phyloP scores from a whole-genome alignment of 345 rosid genomes.

The Camelina laxa region DNA sequence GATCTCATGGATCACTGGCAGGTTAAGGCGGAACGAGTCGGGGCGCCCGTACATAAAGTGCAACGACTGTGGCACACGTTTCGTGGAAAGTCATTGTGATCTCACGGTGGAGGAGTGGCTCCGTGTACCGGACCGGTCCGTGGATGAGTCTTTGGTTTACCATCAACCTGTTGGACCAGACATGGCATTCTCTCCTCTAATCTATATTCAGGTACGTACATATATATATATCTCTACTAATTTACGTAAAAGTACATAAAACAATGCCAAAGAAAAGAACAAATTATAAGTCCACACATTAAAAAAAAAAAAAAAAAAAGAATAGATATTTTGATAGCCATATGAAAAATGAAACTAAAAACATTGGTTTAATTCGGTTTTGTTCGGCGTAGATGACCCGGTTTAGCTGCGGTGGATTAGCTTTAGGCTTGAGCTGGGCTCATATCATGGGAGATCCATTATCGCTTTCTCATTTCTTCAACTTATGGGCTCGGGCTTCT shows the following conservation, averaged over 20 bases:
- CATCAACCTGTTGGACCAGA: slow-evolving; percentile 83
- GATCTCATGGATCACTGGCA: slow-evolving; percentile 51
- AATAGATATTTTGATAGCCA: too few relatives aligned
- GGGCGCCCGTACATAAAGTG: slow-evolving; percentile 80
- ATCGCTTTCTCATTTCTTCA: slow-evolving; percentile 49
- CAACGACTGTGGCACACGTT: slow-evolving; percentile 77
- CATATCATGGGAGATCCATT: slow-evolving; percentile 66
- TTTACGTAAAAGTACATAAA: not conserved
- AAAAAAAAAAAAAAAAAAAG: too few relatives aligned
- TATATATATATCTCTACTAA: not conserved
- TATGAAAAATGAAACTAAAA: too few relatives aligned
- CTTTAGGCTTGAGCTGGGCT: slow-evolving; percentile 73
- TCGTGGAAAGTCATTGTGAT: slow-evolving; percentile 70
- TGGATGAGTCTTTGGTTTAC: slow-evolving; percentile 50
- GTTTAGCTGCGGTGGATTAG: slow-evolving; percentile 75
- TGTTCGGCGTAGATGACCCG: slow-evolving; percentile 54
- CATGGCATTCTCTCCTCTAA: slow-evolving; percentile 60
- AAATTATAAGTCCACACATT: not conserved
- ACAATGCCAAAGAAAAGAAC: too few relatives aligned
- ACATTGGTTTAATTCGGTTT: slow-evolving; percentile 11
- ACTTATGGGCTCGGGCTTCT: slow-evolving; percentile 44
- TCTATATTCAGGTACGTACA: slow-evolving; percentile 62
- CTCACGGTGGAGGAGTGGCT: slow-evolving; percentile 74
- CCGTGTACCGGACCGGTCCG: slow-evolving; percentile 44
- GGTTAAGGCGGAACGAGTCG: slow-evolving; percentile 53